These are phyloP conservation scores for Diplodia corticola DNA, from an alignment of 2,329 filamentous ascomycete genomes.

Conservation along the genomic window DNA sequence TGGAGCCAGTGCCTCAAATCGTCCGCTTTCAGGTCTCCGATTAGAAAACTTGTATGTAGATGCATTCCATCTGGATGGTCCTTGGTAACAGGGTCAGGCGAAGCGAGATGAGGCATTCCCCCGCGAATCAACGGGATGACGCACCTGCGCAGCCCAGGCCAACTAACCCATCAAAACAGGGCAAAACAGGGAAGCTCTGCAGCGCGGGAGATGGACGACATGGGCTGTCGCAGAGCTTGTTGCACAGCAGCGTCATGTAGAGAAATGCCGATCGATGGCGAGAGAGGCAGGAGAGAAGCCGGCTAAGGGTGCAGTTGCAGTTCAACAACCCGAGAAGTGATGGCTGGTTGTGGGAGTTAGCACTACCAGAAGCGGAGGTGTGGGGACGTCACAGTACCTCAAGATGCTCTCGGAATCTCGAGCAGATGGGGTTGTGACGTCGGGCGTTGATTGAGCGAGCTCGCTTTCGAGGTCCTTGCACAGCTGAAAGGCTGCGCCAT, in stretches of 20 bases:
- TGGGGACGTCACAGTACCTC: not conserved
- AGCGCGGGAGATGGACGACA: slow-evolving; percentile 1
- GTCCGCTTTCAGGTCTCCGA: not conserved
- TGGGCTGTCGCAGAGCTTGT: not conserved
- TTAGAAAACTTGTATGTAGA: not conserved
- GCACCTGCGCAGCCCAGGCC: not conserved
- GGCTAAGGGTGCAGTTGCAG: not conserved
- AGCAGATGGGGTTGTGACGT: not conserved
- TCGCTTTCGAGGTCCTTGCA: not conserved
- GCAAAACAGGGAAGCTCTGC: slow-evolving; percentile 10
- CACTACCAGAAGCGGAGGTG: not conserved
- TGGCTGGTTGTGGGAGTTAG: not conserved
- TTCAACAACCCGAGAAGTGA: not conserved
- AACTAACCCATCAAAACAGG: slow-evolving; percentile 9
- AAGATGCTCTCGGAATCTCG: not conserved
- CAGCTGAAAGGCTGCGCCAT: not conserved
- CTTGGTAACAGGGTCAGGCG: not conserved
- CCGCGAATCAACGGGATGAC: not conserved
- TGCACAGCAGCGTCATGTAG: slow-evolving; percentile 1
- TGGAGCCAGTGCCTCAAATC: not conserved
- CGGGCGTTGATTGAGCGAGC: not conserved
- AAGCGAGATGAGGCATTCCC: slow-evolving; percentile 7
- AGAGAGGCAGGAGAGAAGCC: not conserved
- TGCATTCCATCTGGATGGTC: not conserved
- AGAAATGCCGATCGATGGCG: not conserved